These are phyloP conservation scores for Penicillium occitanis DNA, from an alignment of 2,329 filamentous ascomycete species.

Conservation along the genomic window DNA sequence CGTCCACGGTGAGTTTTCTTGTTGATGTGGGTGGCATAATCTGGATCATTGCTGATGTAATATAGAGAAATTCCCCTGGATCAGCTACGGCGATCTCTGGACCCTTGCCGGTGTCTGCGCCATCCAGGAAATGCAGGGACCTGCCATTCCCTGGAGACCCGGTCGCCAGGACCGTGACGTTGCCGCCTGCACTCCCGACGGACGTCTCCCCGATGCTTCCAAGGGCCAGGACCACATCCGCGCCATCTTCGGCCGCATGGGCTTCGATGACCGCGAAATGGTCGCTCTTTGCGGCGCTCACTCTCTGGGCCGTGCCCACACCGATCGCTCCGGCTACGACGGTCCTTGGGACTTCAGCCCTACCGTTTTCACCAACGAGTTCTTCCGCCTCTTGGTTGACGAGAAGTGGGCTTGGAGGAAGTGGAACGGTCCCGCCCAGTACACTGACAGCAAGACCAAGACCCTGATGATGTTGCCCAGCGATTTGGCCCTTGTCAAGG, in stretches of 20 bases:
- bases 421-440: slow-evolving; percentile 90
- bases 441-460: slow-evolving; percentile 84
- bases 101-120: slow-evolving; percentile 81
- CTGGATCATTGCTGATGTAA: slow-evolving; percentile 13
- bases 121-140: slow-evolving; percentile 94
- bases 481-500: slow-evolving; percentile 82
- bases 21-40: not conserved
- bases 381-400: slow-evolving; percentile 79
- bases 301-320: slow-evolving; percentile 85
- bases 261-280: slow-evolving; percentile 95
- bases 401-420: slow-evolving; percentile 93
- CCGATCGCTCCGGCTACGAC: slow-evolving; percentile 80
- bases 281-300: slow-evolving; percentile 85
- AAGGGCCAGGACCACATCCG: slow-evolving; percentile 81
- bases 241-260: slow-evolving; percentile 93
- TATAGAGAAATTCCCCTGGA: slow-evolving; percentile 83
- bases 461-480: slow-evolving; percentile 95
- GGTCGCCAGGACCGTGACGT: slow-evolving; percentile 79
- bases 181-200: slow-evolving; percentile 86
- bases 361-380: slow-evolving; percentile 91
- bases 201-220: slow-evolving; percentile 78
- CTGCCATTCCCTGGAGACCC: slow-evolving; percentile 81
- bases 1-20: slow-evolving; percentile 67
- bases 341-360: slow-evolving; percentile 93
- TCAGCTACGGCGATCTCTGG: slow-evolving; percentile 95